Base-by-base conservation (phyloP, 2,329 filamentous ascomycete species). In the Orbilia ellipsospora region DNA sequence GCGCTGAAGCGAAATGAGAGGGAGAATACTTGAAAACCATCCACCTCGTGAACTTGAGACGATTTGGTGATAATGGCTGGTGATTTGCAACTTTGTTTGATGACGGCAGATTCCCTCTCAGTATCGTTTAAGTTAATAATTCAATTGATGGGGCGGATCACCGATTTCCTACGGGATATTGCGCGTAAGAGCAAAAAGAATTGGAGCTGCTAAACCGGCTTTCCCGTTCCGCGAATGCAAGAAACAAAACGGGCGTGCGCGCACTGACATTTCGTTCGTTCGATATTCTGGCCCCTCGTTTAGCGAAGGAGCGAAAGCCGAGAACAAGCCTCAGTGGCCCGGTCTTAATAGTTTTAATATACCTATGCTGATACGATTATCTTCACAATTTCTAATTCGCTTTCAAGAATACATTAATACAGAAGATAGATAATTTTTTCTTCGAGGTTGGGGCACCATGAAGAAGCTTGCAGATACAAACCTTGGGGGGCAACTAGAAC, bases 141-240 rank as follows among this genome's bases (percentile, higher is more conserved):
- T 36, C 31, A 36, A 44, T 42, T 63, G 50, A 61, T 59, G 57
- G 56, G 55, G 72, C 59, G 52, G 72, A 68, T 69, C 72, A 75
- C 72, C 72, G 64, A 69, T 52, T 60, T 69, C 48, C 55, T 60
- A 63, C 64, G 72, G 72, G 50, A 69, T 69, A 64, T 69, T 69
- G 72, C 64, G 64, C 70, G 57, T 57, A 65, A 42, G 42, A 67
- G 52, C 63, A 59, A 36, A 10, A 36, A 36, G 8, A 74, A 50
- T 66, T 63, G 13, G 55, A 66, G 59, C 57, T 44, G 60, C 59
- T 48, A 31, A 40, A 65, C 64, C 72, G 64, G 72, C 72, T 68
- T 64, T 63, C 59, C 72, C 72, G 72, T 75, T 75, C 72, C 72
- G 72, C 52, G 50, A 59, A 75, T 75, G 64, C 72, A 74, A 68